Base-by-base conservation (phyloP, 768 basidiomycete genomes). In the Amanita jacksonii region DNA sequence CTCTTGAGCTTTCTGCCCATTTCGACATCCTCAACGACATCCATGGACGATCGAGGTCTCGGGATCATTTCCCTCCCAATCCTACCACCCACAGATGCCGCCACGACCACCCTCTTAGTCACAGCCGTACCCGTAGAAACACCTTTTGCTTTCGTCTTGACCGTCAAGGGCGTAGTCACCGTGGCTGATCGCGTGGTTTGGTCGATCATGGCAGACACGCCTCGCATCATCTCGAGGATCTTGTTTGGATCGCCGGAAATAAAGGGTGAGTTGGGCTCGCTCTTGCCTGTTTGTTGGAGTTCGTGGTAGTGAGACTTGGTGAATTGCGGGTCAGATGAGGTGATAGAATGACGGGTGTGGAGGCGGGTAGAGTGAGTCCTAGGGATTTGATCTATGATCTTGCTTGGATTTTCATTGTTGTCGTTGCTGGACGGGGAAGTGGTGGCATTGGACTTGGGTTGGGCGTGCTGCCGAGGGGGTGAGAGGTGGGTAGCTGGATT, bases 381-480 rank as follows among this genome's bases (percentile, higher is more conserved):
- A 13, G 37, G 22, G 12, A 23, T 10, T n/a, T 19, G 10, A 20
- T 38, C 37, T 15, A 25, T 9, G 23, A 20, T 24, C 37, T 23
- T 38, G 22, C 16, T 22, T 24, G 20, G 25, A 24, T 10, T 41
- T 27, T 41, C 28, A 12, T 19, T 43, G 22, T 20, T 8, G 33
- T 22, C 20, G 41, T 32, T 31, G 32, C 23, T 1, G 34, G 23
- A 12, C 4, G 39, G 25, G 2, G 41, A 20, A 5, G 5, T 33
- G 31, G 13, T 3, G 23, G 34, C 2, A 5, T 3, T 24, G 33
- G 23, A 43, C 20, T 24, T 35, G 23, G 27, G 13, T 10, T 33
- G 18, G 9, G 41, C 8, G 28, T 34, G 43, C 43, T 44, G 43
- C 43, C 43, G 37, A 37, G 43, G 28, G 13, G 43, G 43, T 44